Evolutionary conservation across 805 yeast genomes (phyloP), one percentile per base, ranked within the genome.

Genomic region (Starmerella floricola): DNA sequence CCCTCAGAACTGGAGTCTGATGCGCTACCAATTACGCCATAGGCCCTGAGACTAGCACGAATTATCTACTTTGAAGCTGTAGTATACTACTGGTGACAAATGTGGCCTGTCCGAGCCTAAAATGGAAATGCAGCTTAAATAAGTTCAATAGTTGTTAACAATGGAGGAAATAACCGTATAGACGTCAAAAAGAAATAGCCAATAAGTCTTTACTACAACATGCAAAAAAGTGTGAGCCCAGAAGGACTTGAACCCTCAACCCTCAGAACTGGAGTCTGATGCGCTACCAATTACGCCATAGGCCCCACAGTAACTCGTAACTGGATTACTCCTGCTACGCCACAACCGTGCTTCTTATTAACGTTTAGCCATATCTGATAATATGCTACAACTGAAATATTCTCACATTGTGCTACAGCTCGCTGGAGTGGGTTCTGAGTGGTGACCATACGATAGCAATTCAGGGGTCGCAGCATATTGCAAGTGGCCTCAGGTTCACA

Each of bases 221-320:
- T n/a, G 20, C 19, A 34, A 16, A 33, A 34, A 43, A 34, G 36
- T 6, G 12, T 41, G 46, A 41, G 47, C 29, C 49, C 49, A 46
- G 49, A 46, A 46, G 49, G 49, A 46, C 48, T 46, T 36, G 49
- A 46, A 46, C 49, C 49, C 49, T 46, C 49, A 46, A 46, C 49
- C 49, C 44, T 46, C 49, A 45, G 49, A 44, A 31, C 49, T 46
- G 49, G 49, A 46, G 44, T 46, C 49, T 45, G 49, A 46, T 38
- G 49, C 49, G 49, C 49, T 46, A 40, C 49, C 49, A 46, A 38
- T 46, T 44, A 40, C 44, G 46, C 44, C 47, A 40, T 42, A 42
- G 48, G 18, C 44, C 48, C 46, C 16, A 28, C 15, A 26, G 38
- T 19, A 38, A 12, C 41, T 20, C 17, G 24, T 37, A 12, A 28